Conservation (phyloP, 2,329 filamentous ascomycete species). For the Fusarium sp. region DNA sequence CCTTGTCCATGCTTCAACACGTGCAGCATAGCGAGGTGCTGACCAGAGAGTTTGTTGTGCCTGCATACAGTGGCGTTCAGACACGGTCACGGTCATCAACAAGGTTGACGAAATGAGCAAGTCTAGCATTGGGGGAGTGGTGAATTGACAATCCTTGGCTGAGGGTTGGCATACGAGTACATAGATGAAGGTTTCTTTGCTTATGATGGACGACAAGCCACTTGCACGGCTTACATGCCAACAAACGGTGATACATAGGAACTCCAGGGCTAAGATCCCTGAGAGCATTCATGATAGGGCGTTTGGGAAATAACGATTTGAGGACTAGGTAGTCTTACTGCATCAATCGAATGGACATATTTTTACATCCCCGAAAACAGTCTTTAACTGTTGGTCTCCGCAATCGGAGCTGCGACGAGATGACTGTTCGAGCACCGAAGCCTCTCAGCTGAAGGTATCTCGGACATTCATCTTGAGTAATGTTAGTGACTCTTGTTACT, state of each 20-base stretch:
- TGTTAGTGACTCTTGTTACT: conserved; percentile 18
- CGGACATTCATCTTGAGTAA: neutral
- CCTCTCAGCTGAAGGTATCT: neutral
- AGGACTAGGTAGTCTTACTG: conserved; percentile 22
- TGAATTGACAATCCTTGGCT: conserved; percentile 37
- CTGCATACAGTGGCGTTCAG: conserved; percentile 26
- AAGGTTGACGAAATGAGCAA: conserved; percentile 24
- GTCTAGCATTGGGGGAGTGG: conserved; percentile 20
- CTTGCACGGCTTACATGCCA: conserved; percentile 15
- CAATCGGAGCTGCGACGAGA: neutral
- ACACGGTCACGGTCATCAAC: conserved; percentile 39
- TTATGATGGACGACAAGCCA: conserved; percentile 29
- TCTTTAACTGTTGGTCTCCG: conserved; percentile 4
- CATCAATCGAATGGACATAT: conserved; percentile 22
- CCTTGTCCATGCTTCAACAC: conserved; percentile 45
- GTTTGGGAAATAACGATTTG: conserved; percentile 31
- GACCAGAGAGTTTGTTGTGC: conserved; percentile 10
- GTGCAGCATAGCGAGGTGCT: conserved; percentile 31
- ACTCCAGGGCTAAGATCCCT: conserved; percentile 13
- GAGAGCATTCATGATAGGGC: conserved; percentile 43
- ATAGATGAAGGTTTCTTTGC: conserved; percentile 26
- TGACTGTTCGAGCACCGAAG: conserved; percentile 19
- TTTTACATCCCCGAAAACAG: neutral
- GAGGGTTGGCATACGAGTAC: conserved; percentile 26
- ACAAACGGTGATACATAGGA: conserved; percentile 16